Conservation (phyloP, 78 protist species). For the Dictyostelium capitatum region DNA sequence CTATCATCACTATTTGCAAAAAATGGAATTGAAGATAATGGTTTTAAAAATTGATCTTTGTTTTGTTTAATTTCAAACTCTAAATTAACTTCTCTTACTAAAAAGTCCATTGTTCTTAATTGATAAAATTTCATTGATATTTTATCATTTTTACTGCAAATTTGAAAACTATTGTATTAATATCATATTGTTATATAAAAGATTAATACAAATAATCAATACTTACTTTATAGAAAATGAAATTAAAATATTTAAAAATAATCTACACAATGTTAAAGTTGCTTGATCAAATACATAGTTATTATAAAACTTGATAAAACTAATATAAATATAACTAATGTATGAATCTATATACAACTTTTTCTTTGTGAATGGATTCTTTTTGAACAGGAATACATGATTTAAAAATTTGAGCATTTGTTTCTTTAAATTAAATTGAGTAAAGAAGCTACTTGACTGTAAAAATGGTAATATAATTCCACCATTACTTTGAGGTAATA, state of each 20-base stretch:
- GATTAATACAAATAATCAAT: no score
- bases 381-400: conserved; percentile 55
- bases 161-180: not conserved
- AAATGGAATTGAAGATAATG: conserved; percentile 40
- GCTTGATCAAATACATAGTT: conserved; percentile 64
- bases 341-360: conserved; percentile 81
- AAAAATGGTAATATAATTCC: conserved; percentile 76
- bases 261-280: conserved; percentile 75
- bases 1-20: not conserved
- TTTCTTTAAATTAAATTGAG: conserved; percentile 39
- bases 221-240: conserved; percentile 83
- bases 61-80: conserved; percentile 83
- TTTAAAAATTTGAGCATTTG: conserved; percentile 55
- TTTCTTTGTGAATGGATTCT: conserved; percentile 70
- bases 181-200: no score
- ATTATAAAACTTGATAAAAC: conserved; percentile 83
- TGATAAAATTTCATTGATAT: conserved; percentile 85
- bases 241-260: conserved; percentile 58
- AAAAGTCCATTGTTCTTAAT: conserved; percentile 84
- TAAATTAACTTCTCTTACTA: conserved; percentile 83
- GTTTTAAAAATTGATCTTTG: conserved; percentile 34
- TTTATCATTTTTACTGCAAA: conserved; percentile 71
- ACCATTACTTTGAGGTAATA: conserved; percentile 28
- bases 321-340: conserved; percentile 78
- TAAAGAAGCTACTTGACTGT: not conserved